A percentile compares a stretch with the other conserved stretches of the same genome.
Conservation (phyloP, 495 filamentous ascomycete genomes). For the Penicillium cataractarum region DNA sequence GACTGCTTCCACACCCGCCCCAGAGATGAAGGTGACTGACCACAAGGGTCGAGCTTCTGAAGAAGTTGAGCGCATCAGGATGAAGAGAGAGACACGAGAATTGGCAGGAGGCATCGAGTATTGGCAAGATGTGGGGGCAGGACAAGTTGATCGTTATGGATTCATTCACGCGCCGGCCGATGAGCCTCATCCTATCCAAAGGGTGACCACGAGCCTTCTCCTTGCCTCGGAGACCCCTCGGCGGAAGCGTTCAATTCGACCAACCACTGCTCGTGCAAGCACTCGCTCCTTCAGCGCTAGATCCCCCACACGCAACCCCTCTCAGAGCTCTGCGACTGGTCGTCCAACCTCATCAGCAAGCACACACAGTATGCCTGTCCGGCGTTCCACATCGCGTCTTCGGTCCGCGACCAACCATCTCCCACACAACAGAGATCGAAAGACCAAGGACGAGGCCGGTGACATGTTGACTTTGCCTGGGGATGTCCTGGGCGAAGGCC, state of each 20-base stretch:
- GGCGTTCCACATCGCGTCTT: constrained; percentile 47
- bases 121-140: constrained; percentile 89
- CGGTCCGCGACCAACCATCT: constrained; percentile 73
- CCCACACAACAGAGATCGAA: constrained; percentile 74
- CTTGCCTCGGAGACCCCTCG: constrained; percentile 67
- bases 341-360: constrained; percentile 53
- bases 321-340: constrained; percentile 30
- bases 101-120: constrained; percentile 89
- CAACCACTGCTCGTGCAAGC: constrained; percentile 45
- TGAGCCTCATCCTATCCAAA: constrained; percentile 59
- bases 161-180: constrained; percentile 72
- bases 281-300: constrained; percentile 56
- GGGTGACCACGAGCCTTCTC: constrained; percentile 67
- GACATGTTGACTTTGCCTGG: constrained; percentile 86
- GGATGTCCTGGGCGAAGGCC: constrained; percentile 59
- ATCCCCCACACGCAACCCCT: constrained; percentile 53
- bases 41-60: constrained; percentile 29
- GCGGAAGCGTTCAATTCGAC: constrained; percentile 56
- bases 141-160: constrained; percentile 89
- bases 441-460: constrained; percentile 79
- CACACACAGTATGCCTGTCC: constrained; percentile 42
- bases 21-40: constrained; percentile 22
- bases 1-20: constrained; percentile 35
- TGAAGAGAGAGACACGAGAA: constrained; percentile 59
- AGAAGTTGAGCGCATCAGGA: constrained; percentile 31